Conservation (phyloP, 148 eudicot species). For the Drosera capensis region DNA sequence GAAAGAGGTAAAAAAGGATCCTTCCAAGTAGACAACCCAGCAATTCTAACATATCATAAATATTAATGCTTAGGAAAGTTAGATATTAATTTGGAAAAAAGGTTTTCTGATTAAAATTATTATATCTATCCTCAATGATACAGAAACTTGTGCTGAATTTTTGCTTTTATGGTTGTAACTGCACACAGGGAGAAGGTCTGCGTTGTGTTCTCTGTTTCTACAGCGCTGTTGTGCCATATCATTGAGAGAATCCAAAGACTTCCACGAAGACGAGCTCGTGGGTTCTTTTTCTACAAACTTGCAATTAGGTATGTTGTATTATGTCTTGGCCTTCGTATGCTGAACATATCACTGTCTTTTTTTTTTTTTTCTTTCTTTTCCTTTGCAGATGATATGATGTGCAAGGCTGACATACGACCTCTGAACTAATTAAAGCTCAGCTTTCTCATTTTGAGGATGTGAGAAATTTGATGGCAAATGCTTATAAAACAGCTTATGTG, state of each 20-base stretch:
- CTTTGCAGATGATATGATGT: too few relatives aligned
- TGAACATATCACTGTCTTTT: too few relatives aligned
- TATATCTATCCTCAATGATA: too few relatives aligned
- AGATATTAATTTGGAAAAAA: too few relatives aligned
- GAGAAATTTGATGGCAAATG: too few relatives aligned
- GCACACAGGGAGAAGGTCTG: slow-evolving; percentile 53
- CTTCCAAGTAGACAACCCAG: slow-evolving; percentile 1
- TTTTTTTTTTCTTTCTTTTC: background rate
- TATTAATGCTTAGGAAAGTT: too few relatives aligned
- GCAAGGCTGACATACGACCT: too few relatives aligned
- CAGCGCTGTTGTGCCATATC: slow-evolving; percentile 25
- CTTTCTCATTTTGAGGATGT: too few relatives aligned
- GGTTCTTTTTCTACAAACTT: slow-evolving; percentile 30
- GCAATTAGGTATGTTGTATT: slow-evolving; percentile 30
- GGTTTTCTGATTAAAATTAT: background rate
- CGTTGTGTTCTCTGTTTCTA: slow-evolving; percentile 38
- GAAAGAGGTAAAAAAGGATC: slow-evolving; percentile 32
- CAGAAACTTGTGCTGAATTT: background rate
- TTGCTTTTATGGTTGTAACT: slow-evolving; percentile 3
- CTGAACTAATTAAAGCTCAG: too few relatives aligned
- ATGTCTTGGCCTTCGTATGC: background rate
- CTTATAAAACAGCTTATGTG: too few relatives aligned
- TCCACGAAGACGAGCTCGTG: slow-evolving; percentile 9
- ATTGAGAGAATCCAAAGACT: slow-evolving; percentile 9
- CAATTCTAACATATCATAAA: background rate